Evolutionary conservation across 805 yeast genomes (phyloP).

Genomic region (Myxozyma melibiosi): DNA sequence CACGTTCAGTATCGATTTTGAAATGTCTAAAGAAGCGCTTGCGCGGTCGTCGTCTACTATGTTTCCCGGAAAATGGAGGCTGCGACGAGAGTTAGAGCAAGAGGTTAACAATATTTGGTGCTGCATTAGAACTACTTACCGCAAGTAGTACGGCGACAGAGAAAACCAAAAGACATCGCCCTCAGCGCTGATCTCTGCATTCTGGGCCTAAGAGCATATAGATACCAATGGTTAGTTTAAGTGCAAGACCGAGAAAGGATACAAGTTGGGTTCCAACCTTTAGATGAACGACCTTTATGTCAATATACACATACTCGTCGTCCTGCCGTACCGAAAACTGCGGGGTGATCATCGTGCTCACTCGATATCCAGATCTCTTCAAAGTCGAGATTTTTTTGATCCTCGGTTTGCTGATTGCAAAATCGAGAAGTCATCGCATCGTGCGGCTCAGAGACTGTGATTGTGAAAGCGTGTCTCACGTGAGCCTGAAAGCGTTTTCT

Average conservation of each 20-base stretch:
- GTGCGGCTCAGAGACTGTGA: no score
- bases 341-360: slow-evolving; percentile 80
- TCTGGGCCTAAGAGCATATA: slow-evolving; percentile 56
- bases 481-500: no score
- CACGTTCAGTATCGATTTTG: slow-evolving; percentile 60
- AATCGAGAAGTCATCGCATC: slow-evolving; percentile 15
- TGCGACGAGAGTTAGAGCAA: background rate
- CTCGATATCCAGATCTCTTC: no score
- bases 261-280: slow-evolving; percentile 43
- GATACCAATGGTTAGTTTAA: background rate
- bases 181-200: slow-evolving; percentile 77
- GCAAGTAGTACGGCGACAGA: slow-evolving; percentile 83
- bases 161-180: slow-evolving; percentile 77
- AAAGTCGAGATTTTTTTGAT: no score
- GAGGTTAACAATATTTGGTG: background rate
- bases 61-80: slow-evolving; percentile 65
- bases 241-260: background rate
- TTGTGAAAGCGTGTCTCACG: no score
- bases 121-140: slow-evolving; percentile 48
- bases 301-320: slow-evolving; percentile 65
- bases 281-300: slow-evolving; percentile 68
- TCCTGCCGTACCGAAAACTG: slow-evolving; percentile 75
- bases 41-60: slow-evolving; percentile 55
- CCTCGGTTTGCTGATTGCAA: no score
- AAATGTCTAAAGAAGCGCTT: slow-evolving; percentile 51